phyloP scores from a whole-genome alignment of 805 yeast species.

The Wickerhamiella sergipiensis region DNA sequence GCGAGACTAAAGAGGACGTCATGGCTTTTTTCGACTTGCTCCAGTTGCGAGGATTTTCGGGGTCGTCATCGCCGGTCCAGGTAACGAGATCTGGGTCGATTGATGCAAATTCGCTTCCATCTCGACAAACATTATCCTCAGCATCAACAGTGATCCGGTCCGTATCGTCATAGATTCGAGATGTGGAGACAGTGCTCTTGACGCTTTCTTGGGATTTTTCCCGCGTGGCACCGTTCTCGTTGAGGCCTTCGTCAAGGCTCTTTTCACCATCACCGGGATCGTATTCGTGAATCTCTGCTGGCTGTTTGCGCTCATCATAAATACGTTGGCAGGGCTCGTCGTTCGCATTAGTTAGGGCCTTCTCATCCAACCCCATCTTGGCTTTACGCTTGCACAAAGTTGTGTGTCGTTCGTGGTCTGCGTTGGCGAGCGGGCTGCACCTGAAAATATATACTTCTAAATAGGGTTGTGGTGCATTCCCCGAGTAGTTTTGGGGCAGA shows the following conservation, averaged over 20 bases:
- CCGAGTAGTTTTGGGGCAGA: neutral
- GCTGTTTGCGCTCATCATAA: neutral
- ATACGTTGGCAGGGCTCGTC: neutral
- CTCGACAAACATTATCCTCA: slow-evolving; percentile 20
- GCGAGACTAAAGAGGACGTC: slow-evolving; percentile 35
- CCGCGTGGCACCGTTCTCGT: neutral
- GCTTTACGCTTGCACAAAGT: too few species aligned
- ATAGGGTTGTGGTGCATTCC: neutral
- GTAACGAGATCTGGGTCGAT: slow-evolving; percentile 56
- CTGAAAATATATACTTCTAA: neutral
- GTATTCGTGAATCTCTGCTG: too few species aligned
- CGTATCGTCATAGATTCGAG: slow-evolving; percentile 5
- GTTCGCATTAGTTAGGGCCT: neutral
- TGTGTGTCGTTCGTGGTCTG: too few species aligned
- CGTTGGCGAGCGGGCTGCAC: neutral
- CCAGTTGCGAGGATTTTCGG: slow-evolving; percentile 57
- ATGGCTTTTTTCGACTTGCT: slow-evolving; percentile 27
- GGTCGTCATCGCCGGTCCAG: slow-evolving; percentile 49
- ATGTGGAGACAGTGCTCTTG: neutral
- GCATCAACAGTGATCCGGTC: slow-evolving; percentile 17
- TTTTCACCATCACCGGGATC: neutral
- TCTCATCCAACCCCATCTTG: neutral
- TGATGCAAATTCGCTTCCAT: slow-evolving; percentile 39
- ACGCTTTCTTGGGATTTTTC: neutral
- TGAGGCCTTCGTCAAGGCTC: neutral